Conservation (phyloP, 495 filamentous ascomycete genomes). For the Talaromyces proteolyticus region DNA sequence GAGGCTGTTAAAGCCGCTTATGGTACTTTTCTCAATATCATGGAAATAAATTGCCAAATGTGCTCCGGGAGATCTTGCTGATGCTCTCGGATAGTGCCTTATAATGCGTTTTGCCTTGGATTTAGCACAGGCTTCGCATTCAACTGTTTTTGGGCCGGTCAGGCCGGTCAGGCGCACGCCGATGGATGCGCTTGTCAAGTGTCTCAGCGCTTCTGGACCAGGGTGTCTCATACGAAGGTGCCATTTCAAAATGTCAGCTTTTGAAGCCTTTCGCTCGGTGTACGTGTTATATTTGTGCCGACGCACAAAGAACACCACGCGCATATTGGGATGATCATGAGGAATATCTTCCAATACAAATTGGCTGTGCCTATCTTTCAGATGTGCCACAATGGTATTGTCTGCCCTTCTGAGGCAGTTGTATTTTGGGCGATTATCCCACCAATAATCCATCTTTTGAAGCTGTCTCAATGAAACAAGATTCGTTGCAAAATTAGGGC, state of each 20-base stretch:
- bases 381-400: not conserved
- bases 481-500: too few species aligned
- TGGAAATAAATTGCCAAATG: conserved; percentile 2
- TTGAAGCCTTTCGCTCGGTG: not conserved
- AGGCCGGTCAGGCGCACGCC: too few species aligned
- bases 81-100: too few species aligned
- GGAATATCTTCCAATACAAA: not conserved
- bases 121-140: too few species aligned
- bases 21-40: not conserved
- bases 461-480: not conserved
- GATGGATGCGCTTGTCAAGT: too few species aligned
- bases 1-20: not conserved
- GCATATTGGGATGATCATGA: not conserved
- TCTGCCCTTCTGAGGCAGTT: not conserved
- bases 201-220: not conserved
- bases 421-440: not conserved
- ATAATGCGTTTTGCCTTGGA: too few species aligned
- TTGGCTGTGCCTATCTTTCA: not conserved
- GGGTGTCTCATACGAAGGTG: not conserved
- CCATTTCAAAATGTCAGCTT: not conserved
- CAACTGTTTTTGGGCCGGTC: too few species aligned
- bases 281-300: not conserved
- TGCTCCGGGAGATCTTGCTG: too few species aligned
- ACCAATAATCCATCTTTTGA: not conserved
- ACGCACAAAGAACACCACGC: not conserved